Evolutionary conservation across 352 stramenopile genomes (phyloP).

Genomic region (Phytophthora cryptogea): DNA sequence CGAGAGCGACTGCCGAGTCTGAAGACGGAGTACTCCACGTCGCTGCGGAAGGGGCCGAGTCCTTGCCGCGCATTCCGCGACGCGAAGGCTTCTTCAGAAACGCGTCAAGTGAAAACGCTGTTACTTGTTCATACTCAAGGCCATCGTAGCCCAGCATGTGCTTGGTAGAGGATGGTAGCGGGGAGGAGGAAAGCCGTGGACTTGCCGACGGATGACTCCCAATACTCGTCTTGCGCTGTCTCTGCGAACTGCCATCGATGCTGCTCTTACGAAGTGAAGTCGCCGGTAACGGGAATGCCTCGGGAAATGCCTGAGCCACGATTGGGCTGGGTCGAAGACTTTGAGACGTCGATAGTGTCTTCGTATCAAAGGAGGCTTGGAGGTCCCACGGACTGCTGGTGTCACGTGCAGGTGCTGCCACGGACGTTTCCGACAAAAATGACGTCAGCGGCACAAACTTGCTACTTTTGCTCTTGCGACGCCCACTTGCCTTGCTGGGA

Average conservation of each 20-base stretch:
- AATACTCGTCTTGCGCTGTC: conserved; percentile 34
- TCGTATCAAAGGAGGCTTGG: conserved; percentile 4
- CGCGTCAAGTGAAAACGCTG: conserved; percentile 64
- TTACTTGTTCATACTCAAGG: conserved; percentile 42
- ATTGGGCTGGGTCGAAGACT: conserved; percentile 3
- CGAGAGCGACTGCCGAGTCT: neutral
- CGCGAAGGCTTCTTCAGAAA: conserved; percentile 62
- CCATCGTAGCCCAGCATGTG: conserved; percentile 57
- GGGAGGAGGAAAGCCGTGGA: conserved; percentile 31
- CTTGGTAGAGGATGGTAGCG: conserved; percentile 29
- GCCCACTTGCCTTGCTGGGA: conserved; percentile 17
- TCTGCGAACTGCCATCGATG: conserved; percentile 25
- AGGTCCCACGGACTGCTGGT: conserved; percentile 22
- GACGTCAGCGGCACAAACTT: conserved; percentile 68
- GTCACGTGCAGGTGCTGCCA: neutral
- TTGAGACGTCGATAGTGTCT: conserved; percentile 2
- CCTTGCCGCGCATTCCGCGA: conserved; percentile 20
- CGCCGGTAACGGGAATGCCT: conserved; percentile 33
- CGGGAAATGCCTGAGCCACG: neutral
- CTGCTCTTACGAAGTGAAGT: conserved; percentile 39
- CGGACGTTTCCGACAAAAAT: conserved; percentile 43
- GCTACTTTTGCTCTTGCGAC: conserved; percentile 32
- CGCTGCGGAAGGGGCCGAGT: conserved; percentile 5
- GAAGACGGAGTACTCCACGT: conserved; percentile 31
- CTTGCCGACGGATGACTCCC: conserved; percentile 38